A percentile compares a stretch with the other conserved stretches of the same genome.
Evolutionary conservation across 208 protist genomes (phyloP).

Genomic region (Ichthyophonus hoferi): DNA sequence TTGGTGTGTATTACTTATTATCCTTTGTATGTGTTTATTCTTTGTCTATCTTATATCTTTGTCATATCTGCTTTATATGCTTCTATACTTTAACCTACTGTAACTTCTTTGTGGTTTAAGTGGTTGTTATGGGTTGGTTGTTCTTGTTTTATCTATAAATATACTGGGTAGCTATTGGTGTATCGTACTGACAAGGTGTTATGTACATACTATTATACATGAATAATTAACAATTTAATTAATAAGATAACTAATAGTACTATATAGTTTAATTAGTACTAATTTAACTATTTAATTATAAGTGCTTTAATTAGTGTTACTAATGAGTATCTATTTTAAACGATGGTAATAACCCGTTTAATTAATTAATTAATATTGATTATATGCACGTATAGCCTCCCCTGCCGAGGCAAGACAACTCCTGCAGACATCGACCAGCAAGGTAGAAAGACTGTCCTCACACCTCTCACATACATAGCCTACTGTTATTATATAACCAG

Average conservation of each 20-base stretch:
- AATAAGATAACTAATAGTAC: neutral
- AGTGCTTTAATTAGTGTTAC: too few relatives aligned
- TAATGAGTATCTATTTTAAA: neutral
- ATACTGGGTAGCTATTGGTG: neutral
- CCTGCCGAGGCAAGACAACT: neutral
- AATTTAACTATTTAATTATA: too few relatives aligned
- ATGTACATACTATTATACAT: neutral
- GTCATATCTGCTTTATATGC: neutral
- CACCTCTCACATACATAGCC: neutral
- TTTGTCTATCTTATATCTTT: neutral
- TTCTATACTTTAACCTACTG: neutral
- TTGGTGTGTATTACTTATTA: neutral
- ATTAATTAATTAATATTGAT: neutral
- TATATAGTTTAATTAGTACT: neutral
- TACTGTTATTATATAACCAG: neutral
- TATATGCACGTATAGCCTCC: neutral
- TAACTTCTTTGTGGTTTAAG: neutral
- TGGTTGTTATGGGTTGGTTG: neutral
- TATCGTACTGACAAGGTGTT: too few relatives aligned
- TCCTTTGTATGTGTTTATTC: neutral
- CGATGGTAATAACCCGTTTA: neutral
- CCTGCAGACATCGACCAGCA: neutral
- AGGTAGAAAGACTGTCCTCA: neutral
- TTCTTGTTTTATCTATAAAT: neutral
- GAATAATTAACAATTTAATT: neutral